Evolutionary conservation across 2,329 filamentous ascomycete species (phyloP).

Genomic region (Ascomycota sp.): DNA sequence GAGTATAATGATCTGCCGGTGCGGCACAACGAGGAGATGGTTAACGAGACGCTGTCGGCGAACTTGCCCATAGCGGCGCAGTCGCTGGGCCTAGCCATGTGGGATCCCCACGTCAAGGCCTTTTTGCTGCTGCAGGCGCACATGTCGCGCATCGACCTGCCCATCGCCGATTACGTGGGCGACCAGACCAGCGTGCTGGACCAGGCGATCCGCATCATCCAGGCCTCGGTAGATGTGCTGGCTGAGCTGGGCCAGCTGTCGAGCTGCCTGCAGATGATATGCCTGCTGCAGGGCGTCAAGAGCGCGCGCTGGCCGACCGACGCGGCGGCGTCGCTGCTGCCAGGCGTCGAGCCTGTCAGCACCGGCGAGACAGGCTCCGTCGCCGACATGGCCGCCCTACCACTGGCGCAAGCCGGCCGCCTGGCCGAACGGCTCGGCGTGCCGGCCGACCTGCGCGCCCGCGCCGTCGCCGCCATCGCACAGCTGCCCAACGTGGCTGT

Average conservation of each 20-base stretch:
- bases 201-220: conserved; percentile 89
- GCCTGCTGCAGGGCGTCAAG: conserved; percentile 78
- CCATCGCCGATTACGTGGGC: conserved; percentile 92
- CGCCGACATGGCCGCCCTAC: conserved; percentile 18
- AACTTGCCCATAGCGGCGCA: conserved; percentile 47
- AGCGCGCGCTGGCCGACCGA: conserved; percentile 80
- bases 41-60: conserved; percentile 75
- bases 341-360: conserved; percentile 36
- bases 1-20: conserved; percentile 97
- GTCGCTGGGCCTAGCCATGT: conserved; percentile 63
- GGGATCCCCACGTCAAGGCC: conserved; percentile 95
- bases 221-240: conserved; percentile 83
- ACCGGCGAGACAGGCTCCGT: conserved; percentile 21
- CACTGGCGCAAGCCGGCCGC: conserved; percentile 15
- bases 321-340: conserved; percentile 57
- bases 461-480: conserved; percentile 37
- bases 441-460: conserved; percentile 18
- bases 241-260: conserved; percentile 72
- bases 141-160: conserved; percentile 80
- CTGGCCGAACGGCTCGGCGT: conserved; percentile 32
- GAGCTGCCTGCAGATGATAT: conserved; percentile 64
- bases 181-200: conserved; percentile 81
- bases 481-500: conserved; percentile 51
- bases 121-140: conserved; percentile 88
- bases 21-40: conserved; percentile 92